phyloP scores from a whole-genome alignment of 2,329 filamentous ascomycete species.

The Aureobasidium pullulans region DNA sequence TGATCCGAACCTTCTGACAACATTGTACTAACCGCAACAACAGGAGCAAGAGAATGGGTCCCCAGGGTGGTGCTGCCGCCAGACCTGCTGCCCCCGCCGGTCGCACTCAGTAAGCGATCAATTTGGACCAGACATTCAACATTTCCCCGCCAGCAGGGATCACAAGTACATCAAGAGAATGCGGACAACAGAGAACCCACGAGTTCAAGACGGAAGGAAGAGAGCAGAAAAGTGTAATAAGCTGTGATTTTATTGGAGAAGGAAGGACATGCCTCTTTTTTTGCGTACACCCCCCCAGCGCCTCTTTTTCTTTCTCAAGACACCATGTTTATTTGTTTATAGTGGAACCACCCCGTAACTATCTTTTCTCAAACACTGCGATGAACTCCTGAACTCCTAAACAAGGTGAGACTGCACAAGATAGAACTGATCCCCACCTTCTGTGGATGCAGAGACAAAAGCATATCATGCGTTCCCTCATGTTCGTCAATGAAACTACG shows the following conservation, averaged over 20 bases:
- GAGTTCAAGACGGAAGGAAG: background rate
- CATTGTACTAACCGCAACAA: background rate
- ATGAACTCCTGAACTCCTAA: too few relatives aligned
- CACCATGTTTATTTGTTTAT: too few relatives aligned
- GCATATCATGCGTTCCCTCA: too few relatives aligned
- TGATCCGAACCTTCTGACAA: background rate
- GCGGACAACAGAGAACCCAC: background rate
- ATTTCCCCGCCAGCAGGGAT: background rate
- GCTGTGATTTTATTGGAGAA: background rate
- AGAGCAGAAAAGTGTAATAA: conserved; percentile 6
- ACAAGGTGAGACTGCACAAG: too few relatives aligned
- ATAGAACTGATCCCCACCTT: too few relatives aligned
- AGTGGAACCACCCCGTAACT: too few relatives aligned
- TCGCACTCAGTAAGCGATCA: conserved; percentile 6
- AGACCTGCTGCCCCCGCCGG: conserved; percentile 2
- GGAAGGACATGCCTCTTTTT: background rate
- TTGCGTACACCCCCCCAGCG: background rate
- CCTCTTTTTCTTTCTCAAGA: background rate
- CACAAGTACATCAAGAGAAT: background rate
- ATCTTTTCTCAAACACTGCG: too few relatives aligned
- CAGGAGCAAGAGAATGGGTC: conserved; percentile 16
- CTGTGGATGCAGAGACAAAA: too few relatives aligned
- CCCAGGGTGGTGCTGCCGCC: conserved; percentile 3
- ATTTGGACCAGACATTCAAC: background rate
- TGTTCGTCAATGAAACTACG: too few relatives aligned